Evolutionary conservation across 192 early-diverging fungal genomes (phyloP).

Genomic region (Spizellomyces punctatus): DNA sequence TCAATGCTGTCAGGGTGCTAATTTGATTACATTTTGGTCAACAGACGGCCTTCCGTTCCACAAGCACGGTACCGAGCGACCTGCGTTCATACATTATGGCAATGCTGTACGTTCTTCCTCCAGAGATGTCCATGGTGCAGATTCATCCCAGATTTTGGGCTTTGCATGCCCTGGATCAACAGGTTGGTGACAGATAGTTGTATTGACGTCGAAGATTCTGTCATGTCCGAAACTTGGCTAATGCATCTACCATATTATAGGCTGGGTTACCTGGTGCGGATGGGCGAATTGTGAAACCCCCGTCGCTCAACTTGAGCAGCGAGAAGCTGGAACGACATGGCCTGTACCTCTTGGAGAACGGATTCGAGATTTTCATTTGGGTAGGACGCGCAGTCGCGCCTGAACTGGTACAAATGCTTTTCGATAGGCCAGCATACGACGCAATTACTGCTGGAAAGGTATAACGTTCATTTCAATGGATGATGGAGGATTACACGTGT

Average conservation of each 20-base stretch:
- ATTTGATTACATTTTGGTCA: background rate
- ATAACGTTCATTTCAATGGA: conserved; percentile 8
- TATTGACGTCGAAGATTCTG: background rate
- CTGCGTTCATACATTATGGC: conserved; percentile 81
- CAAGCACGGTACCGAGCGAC: conserved; percentile 68
- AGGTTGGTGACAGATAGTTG: conserved; percentile 43
- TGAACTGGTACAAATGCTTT: conserved; percentile 72
- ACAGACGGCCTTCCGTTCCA: conserved; percentile 52
- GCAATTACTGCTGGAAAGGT: conserved; percentile 79
- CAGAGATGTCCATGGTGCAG: conserved; percentile 72
- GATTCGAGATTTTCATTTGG: conserved; percentile 86
- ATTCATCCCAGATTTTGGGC: conserved; percentile 82
- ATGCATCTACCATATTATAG: background rate
- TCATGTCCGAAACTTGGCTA: background rate
- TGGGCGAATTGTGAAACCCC: conserved; percentile 71
- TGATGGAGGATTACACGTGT: background rate
- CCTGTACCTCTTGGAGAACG: conserved; percentile 83
- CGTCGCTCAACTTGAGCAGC: conserved; percentile 74
- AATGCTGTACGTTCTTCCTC: conserved; percentile 76
- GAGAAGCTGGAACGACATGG: conserved; percentile 86
- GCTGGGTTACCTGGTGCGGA: conserved; percentile 51
- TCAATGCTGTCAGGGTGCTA: background rate
- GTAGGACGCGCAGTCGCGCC: conserved; percentile 78
- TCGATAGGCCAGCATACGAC: conserved; percentile 78
- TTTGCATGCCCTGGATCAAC: conserved; percentile 73